Evolutionary conservation across 2,329 filamentous ascomycete genomes (phyloP).

Genomic region (Aureobasidium sp.): DNA sequence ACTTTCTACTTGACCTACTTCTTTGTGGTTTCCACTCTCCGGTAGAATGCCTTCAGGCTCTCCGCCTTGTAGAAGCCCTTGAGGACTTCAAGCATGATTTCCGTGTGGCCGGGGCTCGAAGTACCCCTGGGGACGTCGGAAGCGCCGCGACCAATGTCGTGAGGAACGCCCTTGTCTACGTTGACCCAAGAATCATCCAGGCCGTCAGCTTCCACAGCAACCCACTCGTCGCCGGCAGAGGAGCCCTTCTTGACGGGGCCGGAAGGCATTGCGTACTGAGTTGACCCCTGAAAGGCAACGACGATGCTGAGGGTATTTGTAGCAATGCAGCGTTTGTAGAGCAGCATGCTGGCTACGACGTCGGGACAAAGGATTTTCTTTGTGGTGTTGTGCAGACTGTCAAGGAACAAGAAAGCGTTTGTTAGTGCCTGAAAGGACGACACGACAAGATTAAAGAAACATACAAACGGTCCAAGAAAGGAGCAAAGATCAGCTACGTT

Average conservation of each 20-base stretch:
- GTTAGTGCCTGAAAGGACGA: not conserved
- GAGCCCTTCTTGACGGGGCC: not conserved
- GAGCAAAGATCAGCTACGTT: not conserved
- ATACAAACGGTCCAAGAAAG: not conserved
- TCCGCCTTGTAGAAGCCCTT: not conserved
- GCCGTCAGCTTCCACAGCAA: not conserved
- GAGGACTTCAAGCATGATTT: not conserved
- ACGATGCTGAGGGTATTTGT: not conserved
- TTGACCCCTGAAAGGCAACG: not conserved
- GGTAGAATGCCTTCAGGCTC: not conserved
- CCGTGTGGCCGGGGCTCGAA: not conserved
- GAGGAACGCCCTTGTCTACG: not conserved
- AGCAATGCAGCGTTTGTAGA: not conserved
- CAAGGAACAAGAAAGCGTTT: not conserved
- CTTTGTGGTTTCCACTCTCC: not conserved
- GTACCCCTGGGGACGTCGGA: not conserved
- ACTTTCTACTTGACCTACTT: not conserved
- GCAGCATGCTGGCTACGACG: not conserved
- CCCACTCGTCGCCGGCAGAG: not conserved
- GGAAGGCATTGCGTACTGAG: not conserved
- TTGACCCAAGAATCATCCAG: not conserved
- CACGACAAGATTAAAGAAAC: not conserved
- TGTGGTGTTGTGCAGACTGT: not conserved
- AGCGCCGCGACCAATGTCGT: not conserved
- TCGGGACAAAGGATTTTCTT: not conserved